phyloP scores from a whole-genome alignment of 306 rosid genomes.

The Comarum palustre region DNA sequence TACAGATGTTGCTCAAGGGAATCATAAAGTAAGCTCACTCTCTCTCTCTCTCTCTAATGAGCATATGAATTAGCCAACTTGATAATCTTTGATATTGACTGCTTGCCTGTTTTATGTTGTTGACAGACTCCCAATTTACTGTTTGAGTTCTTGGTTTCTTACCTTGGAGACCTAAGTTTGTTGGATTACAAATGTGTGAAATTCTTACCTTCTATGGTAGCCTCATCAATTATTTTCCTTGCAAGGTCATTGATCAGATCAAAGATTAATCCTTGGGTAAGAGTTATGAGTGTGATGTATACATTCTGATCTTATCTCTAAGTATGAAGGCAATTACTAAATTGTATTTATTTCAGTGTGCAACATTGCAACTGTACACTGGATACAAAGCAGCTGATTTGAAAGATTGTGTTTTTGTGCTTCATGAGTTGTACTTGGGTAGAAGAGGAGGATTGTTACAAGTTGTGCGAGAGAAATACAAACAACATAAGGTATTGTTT shows the following conservation, averaged over 20 bases:
- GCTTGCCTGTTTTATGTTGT: constrained; percentile 8
- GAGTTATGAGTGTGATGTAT: neutral
- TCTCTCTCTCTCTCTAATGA: neutral
- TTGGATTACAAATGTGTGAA: constrained; percentile 76
- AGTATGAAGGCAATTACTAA: constrained; percentile 7
- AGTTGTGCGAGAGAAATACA: constrained; percentile 79
- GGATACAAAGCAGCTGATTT: constrained; percentile 62
- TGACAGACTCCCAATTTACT: constrained; percentile 46
- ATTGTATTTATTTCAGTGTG: constrained; percentile 40
- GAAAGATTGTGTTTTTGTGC: constrained; percentile 53
- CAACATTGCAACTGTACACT: constrained; percentile 38
- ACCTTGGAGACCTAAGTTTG: constrained; percentile 81
- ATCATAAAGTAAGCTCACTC: constrained; percentile 40
- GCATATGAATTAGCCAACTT: neutral
- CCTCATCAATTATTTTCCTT: constrained; percentile 68
- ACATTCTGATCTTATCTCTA: neutral
- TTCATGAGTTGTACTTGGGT: constrained; percentile 72
- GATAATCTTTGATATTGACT: constrained; percentile 20
- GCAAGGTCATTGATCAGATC: constrained; percentile 58
- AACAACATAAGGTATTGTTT: constrained; percentile 63
- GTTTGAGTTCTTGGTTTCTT: constrained; percentile 62
- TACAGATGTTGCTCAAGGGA: constrained; percentile 46
- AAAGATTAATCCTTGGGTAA: constrained; percentile 79
- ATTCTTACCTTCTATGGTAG: constrained; percentile 82
- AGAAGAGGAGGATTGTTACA: constrained; percentile 64